Percentiles rank a stretch among this genome's conserved stretches.
Conservation (phyloP, 2,329 filamentous ascomycete genomes). For the Pyricularia sp. region DNA sequence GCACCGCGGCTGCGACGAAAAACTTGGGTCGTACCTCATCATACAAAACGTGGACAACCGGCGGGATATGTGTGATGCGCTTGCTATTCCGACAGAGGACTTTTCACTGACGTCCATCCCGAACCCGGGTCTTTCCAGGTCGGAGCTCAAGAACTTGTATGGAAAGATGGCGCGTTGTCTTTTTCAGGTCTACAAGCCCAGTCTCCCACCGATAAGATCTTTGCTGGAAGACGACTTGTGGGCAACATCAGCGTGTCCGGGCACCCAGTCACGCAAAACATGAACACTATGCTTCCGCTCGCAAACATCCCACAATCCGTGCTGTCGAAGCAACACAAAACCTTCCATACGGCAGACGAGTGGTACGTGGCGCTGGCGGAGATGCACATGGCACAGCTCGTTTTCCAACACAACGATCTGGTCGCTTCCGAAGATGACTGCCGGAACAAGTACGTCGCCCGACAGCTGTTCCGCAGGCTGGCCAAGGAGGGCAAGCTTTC, state of each 20-base stretch:
- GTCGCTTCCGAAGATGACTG: slow-evolving; percentile 26
- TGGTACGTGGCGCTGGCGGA: slow-evolving; percentile 29
- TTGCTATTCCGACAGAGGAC: not conserved
- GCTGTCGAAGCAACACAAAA: slow-evolving; percentile 10
- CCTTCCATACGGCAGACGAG: slow-evolving; percentile 13
- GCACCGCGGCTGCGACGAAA: slow-evolving; percentile 18
- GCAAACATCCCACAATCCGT: not conserved
- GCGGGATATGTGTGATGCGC: not conserved
- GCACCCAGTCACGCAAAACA: not conserved
- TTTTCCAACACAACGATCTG: slow-evolving; percentile 30
- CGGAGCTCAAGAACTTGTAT: not conserved
- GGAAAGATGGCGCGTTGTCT: not conserved
- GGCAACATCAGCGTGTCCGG: not conserved
- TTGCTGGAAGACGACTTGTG: not conserved
- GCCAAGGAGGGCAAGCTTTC: slow-evolving; percentile 16
- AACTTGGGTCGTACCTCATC: slow-evolving; percentile 26
- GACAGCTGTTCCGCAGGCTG: slow-evolving; percentile 28
- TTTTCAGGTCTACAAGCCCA: not conserved
- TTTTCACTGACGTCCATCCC: not conserved
- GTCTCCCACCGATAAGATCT: not conserved
- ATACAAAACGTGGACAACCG: slow-evolving; percentile 22
- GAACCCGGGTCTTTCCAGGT: not conserved
- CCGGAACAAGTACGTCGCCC: slow-evolving; percentile 31
- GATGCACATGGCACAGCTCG: slow-evolving; percentile 28
- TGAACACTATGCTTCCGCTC: not conserved